Conservation (phyloP, 768 basidiomycete species). For the Tylopilus rubrobrunneus region DNA sequence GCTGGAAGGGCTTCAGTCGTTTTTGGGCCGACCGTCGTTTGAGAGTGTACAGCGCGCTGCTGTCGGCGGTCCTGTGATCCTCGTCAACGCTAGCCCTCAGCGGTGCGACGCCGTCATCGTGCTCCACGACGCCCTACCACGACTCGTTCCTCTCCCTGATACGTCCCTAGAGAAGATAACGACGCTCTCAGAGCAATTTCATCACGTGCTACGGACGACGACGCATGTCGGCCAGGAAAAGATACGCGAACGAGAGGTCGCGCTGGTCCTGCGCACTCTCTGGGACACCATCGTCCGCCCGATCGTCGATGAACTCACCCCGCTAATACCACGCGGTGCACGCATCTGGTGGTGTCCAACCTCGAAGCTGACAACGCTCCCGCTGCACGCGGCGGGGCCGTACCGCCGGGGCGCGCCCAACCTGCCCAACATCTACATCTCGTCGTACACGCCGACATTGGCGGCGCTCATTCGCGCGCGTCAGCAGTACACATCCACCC, state of each 20-base stretch:
- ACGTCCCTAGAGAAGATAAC: conserved; percentile 11
- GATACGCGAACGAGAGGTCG: conserved; percentile 15
- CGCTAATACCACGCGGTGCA: neutral
- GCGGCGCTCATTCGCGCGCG: conserved; percentile 27
- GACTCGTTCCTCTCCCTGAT: conserved; percentile 17
- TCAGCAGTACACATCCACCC: neutral
- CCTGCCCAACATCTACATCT: conserved; percentile 22
- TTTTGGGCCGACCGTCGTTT: conserved; percentile 25
- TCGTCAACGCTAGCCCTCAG: conserved; percentile 31
- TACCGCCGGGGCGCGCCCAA: neutral
- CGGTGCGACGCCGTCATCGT: conserved; percentile 41
- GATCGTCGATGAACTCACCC: neutral
- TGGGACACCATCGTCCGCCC: neutral
- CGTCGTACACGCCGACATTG: conserved; percentile 34
- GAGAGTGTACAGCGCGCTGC: conserved; percentile 19
- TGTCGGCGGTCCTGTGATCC: conserved; percentile 31
- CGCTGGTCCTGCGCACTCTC: conserved; percentile 15
- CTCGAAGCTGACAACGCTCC: neutral
- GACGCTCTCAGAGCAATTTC: conserved; percentile 4
- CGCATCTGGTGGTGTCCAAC: conserved; percentile 2
- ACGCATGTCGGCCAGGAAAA: conserved; percentile 19
- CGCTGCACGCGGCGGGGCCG: neutral
- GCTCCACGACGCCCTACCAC: conserved; percentile 14
- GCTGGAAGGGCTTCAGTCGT: conserved; percentile 28
- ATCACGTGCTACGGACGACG: conserved; percentile 5